Conservation (phyloP, 73 alveolate genomes). For the Uronychia binucleata region DNA sequence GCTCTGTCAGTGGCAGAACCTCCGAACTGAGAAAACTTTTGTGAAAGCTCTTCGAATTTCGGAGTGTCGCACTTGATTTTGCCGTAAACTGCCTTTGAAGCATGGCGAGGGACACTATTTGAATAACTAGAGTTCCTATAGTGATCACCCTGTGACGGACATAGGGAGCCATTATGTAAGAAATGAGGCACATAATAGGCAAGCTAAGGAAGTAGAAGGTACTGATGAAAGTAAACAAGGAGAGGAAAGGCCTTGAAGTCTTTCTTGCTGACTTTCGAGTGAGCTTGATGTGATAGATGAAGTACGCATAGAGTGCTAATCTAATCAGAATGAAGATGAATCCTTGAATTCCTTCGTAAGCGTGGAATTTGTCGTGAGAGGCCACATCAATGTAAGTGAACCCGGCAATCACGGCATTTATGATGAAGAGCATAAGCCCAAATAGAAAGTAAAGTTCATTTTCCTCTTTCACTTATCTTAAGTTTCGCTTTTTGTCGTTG, state of each 20-base stretch:
- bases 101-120: background rate
- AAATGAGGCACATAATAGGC: background rate
- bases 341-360: background rate
- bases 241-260: background rate
- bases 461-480: background rate
- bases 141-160: background rate
- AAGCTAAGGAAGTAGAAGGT: background rate
- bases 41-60: too few relatives aligned
- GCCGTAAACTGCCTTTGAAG: background rate
- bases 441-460: background rate
- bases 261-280: background rate
- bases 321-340: background rate
- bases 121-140: background rate
- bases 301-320: background rate
- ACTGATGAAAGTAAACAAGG: background rate
- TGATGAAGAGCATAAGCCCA: background rate
- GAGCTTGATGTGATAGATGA: background rate
- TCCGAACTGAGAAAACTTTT: too few relatives aligned
- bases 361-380: background rate
- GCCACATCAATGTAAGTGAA: background rate
- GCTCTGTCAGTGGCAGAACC: too few relatives aligned
- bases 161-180: background rate
- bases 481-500: background rate
- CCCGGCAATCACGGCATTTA: background rate
- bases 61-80: too few relatives aligned